These are phyloP conservation scores for Salix exigua DNA, from an alignment of 345 rosid genomes.

Conservation along the genomic window DNA sequence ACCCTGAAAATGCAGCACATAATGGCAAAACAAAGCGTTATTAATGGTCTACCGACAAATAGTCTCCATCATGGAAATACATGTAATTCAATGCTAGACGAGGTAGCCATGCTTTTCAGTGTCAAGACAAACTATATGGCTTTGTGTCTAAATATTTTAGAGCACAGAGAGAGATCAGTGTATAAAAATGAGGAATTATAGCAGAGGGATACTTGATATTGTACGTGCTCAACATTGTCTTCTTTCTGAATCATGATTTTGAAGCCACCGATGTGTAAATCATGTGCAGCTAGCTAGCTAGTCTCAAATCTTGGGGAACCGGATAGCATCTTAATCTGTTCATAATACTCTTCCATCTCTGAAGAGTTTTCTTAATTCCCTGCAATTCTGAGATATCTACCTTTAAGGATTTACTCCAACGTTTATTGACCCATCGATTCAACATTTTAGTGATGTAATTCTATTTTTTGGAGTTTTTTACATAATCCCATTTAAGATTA, in stretches of 20 bases:
- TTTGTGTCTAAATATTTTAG: not conserved
- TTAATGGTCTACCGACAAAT: not conserved
- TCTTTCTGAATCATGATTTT: not conserved
- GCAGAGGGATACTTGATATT: slow-evolving; percentile 1
- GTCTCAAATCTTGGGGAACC: not conserved
- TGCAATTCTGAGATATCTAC: too few species aligned
- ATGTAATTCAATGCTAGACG: not conserved
- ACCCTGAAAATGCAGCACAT: slow-evolving; percentile 13
- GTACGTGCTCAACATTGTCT: not conserved
- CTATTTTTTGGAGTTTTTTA: too few species aligned
- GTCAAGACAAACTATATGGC: not conserved
- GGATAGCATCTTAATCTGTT: too few species aligned
- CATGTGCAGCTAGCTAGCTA: not conserved
- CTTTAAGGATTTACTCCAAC: too few species aligned
- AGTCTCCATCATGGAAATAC: not conserved
- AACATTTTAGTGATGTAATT: too few species aligned
- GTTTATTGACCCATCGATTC: too few species aligned
- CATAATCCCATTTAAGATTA: too few species aligned
- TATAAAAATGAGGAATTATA: not conserved
- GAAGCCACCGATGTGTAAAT: not conserved
- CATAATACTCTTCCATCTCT: too few species aligned
- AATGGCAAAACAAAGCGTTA: not conserved
- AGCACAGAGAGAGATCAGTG: not conserved
- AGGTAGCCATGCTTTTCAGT: not conserved
- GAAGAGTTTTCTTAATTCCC: too few species aligned